These are phyloP conservation scores for Stylosanthes scabra DNA, from an alignment of 331 rosid genomes.

Conservation along the genomic window DNA sequence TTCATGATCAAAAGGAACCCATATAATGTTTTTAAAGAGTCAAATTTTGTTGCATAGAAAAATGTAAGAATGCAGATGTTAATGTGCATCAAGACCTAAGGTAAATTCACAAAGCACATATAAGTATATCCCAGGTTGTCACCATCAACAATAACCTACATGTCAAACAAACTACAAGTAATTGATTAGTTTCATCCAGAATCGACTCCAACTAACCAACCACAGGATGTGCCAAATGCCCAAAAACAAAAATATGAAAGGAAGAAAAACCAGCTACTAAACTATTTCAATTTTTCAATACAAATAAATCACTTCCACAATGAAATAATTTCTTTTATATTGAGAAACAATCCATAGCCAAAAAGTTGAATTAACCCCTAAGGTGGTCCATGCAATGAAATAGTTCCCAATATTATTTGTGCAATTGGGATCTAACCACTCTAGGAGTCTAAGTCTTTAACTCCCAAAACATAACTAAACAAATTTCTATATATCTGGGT, in stretches of 20 bases:
- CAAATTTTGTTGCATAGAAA: neutral
- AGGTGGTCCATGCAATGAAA: no score
- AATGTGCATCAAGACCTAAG: neutral
- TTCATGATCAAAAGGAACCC: neutral
- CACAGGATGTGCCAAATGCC: neutral
- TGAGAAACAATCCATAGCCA: neutral
- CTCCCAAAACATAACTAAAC: neutral
- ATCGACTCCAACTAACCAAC: neutral
- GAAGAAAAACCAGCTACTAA: neutral
- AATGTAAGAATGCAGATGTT: neutral
- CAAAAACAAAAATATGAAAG: neutral
- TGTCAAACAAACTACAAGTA: conserved; percentile 13
- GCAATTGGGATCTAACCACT: no score
- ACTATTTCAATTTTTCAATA: neutral
- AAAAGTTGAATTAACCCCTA: neutral
- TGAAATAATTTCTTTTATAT: neutral
- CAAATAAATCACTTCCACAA: neutral
- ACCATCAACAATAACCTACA: conserved; percentile 18
- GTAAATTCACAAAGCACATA: neutral
- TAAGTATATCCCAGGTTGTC: neutral
- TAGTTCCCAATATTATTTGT: no score
- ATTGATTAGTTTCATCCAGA: conserved; percentile 2
- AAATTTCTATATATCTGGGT: neutral
- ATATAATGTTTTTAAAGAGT: neutral
- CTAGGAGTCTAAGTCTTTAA: no score